Evolutionary conservation across 1,139 yeast species (phyloP).

Genomic region (Candida neerlandica): DNA sequence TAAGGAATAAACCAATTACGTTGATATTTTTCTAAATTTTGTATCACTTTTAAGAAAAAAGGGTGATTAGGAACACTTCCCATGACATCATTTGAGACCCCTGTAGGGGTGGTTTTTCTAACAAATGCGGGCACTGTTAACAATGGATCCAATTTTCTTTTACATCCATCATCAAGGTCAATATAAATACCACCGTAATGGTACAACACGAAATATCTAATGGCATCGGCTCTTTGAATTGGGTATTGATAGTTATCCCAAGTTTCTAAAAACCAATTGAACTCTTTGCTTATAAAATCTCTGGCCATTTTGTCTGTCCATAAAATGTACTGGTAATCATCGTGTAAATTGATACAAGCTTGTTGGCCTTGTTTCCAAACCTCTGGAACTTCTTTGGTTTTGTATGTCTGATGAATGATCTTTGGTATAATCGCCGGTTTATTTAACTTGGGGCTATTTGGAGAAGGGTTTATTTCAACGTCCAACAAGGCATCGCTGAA

Average conservation of each 20-base stretch:
- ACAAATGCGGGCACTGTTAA: slow-evolving; percentile 83
- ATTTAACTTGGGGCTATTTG: slow-evolving; percentile 33
- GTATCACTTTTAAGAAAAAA: slow-evolving; percentile 72
- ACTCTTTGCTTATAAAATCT: slow-evolving; percentile 74
- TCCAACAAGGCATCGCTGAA: slow-evolving; percentile 61
- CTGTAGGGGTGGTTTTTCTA: slow-evolving; percentile 86
- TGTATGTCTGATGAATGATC: slow-evolving; percentile 92
- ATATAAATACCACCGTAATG: slow-evolving; percentile 91
- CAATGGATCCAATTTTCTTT: slow-evolving; percentile 74
- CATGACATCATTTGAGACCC: slow-evolving; percentile 92
- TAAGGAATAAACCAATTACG: slow-evolving; percentile 82
- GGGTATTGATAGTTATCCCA: slow-evolving; percentile 80
- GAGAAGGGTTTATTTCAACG: slow-evolving; percentile 54
- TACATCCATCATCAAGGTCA: slow-evolving; percentile 89
- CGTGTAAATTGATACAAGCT: slow-evolving; percentile 75
- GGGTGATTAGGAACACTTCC: slow-evolving; percentile 88
- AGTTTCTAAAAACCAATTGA: slow-evolving; percentile 82
- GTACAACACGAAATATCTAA: slow-evolving; percentile 78
- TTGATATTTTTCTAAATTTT: slow-evolving; percentile 62
- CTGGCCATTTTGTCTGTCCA: slow-evolving; percentile 92
- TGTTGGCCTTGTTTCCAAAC: slow-evolving; percentile 80
- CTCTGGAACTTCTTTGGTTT: slow-evolving; percentile 74
- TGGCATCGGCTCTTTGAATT: slow-evolving; percentile 91
- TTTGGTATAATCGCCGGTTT: slow-evolving; percentile 71
- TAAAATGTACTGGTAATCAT: slow-evolving; percentile 81